Evolutionary conservation across 2,329 filamentous ascomycete genomes (phyloP), one percentile per base, ranked within the genome.

Genomic region (Nothopassalora personata): DNA sequence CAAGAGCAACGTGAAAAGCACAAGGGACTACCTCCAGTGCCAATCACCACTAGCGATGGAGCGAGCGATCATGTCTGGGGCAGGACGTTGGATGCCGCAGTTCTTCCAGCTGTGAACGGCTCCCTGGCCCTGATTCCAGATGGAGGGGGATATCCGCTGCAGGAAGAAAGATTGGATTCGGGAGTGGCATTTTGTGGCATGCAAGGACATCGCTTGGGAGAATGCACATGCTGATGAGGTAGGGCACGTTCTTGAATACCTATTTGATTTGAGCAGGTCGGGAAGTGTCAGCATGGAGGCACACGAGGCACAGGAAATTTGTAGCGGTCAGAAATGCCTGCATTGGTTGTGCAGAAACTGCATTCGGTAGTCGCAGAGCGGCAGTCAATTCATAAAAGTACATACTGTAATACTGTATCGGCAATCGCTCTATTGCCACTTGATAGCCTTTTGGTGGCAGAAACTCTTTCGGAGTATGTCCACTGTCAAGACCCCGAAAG

Each of bases 1-100:
- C 54, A 53, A 18, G 36, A 62, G 39, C 54, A 56, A n/a, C 55
- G 47, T 27, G 59, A 57, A 13, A 60, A 61, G 53, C 49, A 30
- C 50, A 56, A 30, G 33, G 52, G 34, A 13, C 27, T 5, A 18
- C 43, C 53, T 51, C 30, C 49, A 10, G 31, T 34, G 31, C 34
- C 55, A 6, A 48, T 53, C 23, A 54, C 48, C 10, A n/a, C 49
- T 2, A 34, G 49, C 30, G 60, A 62, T 60, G 62, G 60, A 9
- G 54, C 59, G 18, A 31, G 27, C n/a, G 56, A 59, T n/a, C 36
- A 33, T 10, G 27, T 30, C 10, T 51, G 49, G 49, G 11, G 3
- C n/a, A 30, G 15, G 6, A 34, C n/a, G 49, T n/a, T 8, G 13
- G 13, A n/a, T 4, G 39, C 39, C 39, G 39, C n/a, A 18, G 39